phyloP scores from a whole-genome alignment of 2,329 filamentous ascomycete species.

The Trichoderma sp. region DNA sequence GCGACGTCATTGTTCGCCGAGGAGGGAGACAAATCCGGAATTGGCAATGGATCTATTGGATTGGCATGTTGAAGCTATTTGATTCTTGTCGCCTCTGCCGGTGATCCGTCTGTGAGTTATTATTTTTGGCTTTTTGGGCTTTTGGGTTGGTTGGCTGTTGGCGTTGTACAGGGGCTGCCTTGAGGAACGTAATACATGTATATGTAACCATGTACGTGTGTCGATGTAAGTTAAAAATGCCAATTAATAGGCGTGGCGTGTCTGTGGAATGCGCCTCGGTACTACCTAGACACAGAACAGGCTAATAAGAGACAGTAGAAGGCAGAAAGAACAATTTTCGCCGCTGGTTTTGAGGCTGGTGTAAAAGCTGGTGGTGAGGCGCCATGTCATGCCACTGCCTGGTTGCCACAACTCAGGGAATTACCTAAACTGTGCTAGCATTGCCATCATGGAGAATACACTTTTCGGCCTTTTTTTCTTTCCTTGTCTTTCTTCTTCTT shows the following conservation, averaged over 20 bases:
- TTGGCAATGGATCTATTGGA: background rate
- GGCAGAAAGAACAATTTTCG: background rate
- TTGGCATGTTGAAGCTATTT: background rate
- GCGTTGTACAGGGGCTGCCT: background rate
- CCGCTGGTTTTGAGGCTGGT: background rate
- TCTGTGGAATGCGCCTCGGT: background rate
- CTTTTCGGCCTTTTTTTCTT: background rate
- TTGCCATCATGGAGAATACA: background rate
- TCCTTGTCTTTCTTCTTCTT: no score
- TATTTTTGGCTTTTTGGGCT: background rate
- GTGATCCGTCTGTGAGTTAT: background rate
- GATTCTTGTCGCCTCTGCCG: background rate
- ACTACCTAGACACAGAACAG: background rate
- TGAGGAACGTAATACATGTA: background rate
- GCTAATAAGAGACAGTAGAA: background rate
- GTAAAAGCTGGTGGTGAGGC: background rate
- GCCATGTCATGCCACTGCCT: background rate
- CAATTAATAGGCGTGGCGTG: background rate
- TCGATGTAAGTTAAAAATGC: no score
- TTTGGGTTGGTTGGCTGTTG: background rate
- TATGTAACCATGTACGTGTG: no score
- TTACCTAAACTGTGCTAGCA: background rate
- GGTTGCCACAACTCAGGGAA: background rate
- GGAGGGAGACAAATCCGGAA: background rate
- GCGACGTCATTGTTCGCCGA: conserved; percentile 1